These are phyloP conservation scores for Fusarium domesticum DNA, from an alignment of 2,329 filamentous ascomycete genomes.

Conservation along the genomic window DNA sequence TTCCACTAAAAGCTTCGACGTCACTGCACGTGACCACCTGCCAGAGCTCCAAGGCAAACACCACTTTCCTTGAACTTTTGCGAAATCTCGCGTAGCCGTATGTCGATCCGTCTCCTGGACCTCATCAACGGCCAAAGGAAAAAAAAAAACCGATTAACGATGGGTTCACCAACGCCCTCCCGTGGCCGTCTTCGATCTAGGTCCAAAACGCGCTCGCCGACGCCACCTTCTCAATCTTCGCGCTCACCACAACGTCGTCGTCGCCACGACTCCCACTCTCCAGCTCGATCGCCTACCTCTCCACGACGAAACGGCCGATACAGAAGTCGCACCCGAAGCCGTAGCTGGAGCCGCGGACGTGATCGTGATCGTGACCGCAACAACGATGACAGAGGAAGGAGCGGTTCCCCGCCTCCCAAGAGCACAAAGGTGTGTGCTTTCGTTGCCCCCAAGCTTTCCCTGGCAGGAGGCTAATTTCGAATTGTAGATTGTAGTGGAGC, in stretches of 20 bases:
- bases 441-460: background rate
- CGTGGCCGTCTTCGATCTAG: slow-evolving; percentile 33
- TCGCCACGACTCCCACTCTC: slow-evolving; percentile 35
- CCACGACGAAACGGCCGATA: slow-evolving; percentile 35
- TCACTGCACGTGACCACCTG: slow-evolving; percentile 20
- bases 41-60: slow-evolving; percentile 12
- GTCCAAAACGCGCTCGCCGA: slow-evolving; percentile 32
- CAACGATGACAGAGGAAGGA: slow-evolving; percentile 38
- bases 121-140: slow-evolving; percentile 1
- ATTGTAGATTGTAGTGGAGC: slow-evolving; percentile 85
- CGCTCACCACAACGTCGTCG: slow-evolving; percentile 33
- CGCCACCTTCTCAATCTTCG: slow-evolving; percentile 35
- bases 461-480: slow-evolving; percentile 8
- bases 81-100: slow-evolving; percentile 4
- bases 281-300: slow-evolving; percentile 33
- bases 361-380: slow-evolving; percentile 32
- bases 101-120: slow-evolving; percentile 9
- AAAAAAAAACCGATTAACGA: slow-evolving; percentile 7
- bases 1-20: too few species aligned
- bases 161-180: slow-evolving; percentile 34
- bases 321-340: slow-evolving; percentile 30
- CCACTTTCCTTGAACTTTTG: slow-evolving; percentile 5
- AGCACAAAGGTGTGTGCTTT: slow-evolving; percentile 52
- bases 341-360: slow-evolving; percentile 32
- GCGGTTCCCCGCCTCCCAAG: slow-evolving; percentile 38